A percentile compares a stretch with the other conserved stretches of the same genome.
Conservation (phyloP, 306 rosid species). For the Canavalia ensiformis region DNA sequence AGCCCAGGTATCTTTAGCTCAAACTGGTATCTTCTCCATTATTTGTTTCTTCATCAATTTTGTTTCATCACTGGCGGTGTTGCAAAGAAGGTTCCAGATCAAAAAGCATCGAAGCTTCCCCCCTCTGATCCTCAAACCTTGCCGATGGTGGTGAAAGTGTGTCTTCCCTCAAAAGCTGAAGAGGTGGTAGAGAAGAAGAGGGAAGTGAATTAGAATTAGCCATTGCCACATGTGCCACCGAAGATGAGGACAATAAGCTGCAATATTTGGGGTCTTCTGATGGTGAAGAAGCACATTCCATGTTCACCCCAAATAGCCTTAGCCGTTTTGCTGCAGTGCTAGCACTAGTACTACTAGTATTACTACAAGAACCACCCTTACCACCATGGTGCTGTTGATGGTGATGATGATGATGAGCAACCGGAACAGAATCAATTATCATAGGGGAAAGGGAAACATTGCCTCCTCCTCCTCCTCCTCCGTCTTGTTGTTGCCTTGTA, state of each 20-base stretch:
- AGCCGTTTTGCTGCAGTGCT: conserved; percentile 56
- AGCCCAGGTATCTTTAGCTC: conserved; percentile 41
- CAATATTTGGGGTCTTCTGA: conserved; percentile 52
- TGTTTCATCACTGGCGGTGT: conserved; percentile 48
- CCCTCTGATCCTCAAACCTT: conserved; percentile 60
- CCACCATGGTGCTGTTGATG: conserved; percentile 9
- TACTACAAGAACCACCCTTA: neutral
- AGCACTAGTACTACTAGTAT: neutral
- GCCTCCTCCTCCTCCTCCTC: conserved; percentile 1
- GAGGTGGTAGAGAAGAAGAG: conserved; percentile 48
- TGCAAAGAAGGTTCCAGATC: conserved; percentile 74
- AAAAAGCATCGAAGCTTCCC: conserved; percentile 61
- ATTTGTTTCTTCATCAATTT: conserved; percentile 44
- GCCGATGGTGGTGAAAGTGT: conserved; percentile 51
- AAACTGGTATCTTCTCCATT: conserved; percentile 43
- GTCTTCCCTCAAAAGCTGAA: conserved; percentile 53
- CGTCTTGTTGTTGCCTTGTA: conserved; percentile 49
- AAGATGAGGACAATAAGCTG: conserved; percentile 47
- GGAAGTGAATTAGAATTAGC: conserved; percentile 43
- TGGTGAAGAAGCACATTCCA: conserved; percentile 71
- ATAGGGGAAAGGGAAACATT: conserved; percentile 39
- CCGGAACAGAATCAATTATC: conserved; percentile 65
- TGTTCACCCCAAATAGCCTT: conserved; percentile 88
- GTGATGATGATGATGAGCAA: conserved; percentile 46
- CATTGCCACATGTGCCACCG: conserved; percentile 38